A percentile compares a stretch with the other conserved stretches of the same genome.
These are phyloP conservation scores for Gymnopus androsaceus DNA, from an alignment of 1,284 basidiomycete species.

Conservation along the genomic window DNA sequence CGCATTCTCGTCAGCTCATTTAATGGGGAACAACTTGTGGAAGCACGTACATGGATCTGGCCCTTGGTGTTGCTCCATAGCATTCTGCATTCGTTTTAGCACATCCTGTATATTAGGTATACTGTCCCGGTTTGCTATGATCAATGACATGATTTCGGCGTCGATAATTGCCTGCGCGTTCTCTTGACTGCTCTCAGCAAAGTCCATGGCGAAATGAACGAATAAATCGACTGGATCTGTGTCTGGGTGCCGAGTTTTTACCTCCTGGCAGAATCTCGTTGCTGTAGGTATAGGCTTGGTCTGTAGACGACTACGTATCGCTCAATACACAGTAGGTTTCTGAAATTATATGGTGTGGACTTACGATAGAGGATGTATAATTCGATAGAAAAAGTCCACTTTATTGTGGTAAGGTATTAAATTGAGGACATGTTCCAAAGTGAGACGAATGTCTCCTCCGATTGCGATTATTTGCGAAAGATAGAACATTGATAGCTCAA, in stretches of 20 bases:
- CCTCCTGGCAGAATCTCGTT: conserved; percentile 10
- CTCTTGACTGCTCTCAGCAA: conserved; percentile 15
- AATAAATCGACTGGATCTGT: conserved; percentile 15
- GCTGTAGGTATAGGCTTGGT: conserved; percentile 11
- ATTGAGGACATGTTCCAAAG: conserved; percentile 15
- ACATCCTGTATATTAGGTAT: neutral
- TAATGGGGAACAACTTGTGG: neutral
- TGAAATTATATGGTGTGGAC: too few species aligned
- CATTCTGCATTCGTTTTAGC: neutral
- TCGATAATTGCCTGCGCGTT: conserved; percentile 18
- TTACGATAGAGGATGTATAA: conserved; percentile 19
- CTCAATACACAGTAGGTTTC: too few species aligned
- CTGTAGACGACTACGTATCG: conserved; percentile 10
- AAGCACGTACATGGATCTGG: neutral
- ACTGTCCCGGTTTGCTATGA: conserved; percentile 1
- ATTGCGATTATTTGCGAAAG: conserved; percentile 17
- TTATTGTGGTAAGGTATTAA: conserved; percentile 14
- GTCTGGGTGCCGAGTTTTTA: conserved; percentile 10
- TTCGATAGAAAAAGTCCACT: conserved; percentile 20
- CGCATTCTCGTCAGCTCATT: neutral
- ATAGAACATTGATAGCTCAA: conserved; percentile 6
- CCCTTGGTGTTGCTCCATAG: neutral
- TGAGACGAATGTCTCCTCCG: conserved; percentile 6
- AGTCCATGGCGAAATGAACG: conserved; percentile 18
- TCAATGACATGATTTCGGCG: conserved; percentile 17